A percentile compares a stretch with the other conserved stretches of the same genome.
Conservation (phyloP, 805 yeast genomes). For the Saccharomycopsis javanensis region DNA sequence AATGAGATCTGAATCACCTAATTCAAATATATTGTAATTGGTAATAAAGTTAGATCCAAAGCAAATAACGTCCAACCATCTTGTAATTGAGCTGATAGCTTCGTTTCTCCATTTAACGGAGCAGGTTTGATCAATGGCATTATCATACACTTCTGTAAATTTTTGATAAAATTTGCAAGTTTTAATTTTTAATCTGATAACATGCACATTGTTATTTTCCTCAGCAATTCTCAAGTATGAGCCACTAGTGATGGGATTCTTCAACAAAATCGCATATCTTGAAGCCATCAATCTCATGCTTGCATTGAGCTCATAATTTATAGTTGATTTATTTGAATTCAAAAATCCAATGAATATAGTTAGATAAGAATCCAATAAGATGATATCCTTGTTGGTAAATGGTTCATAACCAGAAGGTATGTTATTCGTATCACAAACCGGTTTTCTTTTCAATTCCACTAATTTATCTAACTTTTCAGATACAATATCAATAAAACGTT, state of each 20-base stretch:
- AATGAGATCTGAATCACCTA: background rate
- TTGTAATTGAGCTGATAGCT: constrained; percentile 1
- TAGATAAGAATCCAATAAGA: constrained; percentile 11
- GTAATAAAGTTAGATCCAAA: constrained; percentile 10
- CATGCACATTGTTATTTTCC: background rate
- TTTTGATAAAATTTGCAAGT: constrained; percentile 14
- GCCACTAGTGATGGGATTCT: background rate
- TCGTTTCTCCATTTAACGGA: constrained; percentile 11
- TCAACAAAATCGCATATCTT: constrained; percentile 5
- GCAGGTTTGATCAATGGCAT: constrained; percentile 6
- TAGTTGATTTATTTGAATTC: constrained; percentile 7
- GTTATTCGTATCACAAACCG: background rate
- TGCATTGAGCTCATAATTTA: constrained; percentile 8
- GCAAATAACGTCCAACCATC: constrained; percentile 12
- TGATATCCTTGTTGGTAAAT: constrained; percentile 4
- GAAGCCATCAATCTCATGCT: constrained; percentile 9
- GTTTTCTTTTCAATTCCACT: constrained; percentile 22
- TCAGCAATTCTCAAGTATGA: background rate
- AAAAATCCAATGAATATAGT: constrained; percentile 15
- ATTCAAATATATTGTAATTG: constrained; percentile 5
- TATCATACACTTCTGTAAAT: constrained; percentile 7
- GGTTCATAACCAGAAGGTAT: background rate
- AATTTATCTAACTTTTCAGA: constrained; percentile 30
- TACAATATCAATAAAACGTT: constrained; percentile 5
- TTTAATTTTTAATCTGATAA: constrained; percentile 8